These are phyloP conservation scores for Bruguiera parviflora DNA, from an alignment of 345 rosid species.

Conservation along the genomic window DNA sequence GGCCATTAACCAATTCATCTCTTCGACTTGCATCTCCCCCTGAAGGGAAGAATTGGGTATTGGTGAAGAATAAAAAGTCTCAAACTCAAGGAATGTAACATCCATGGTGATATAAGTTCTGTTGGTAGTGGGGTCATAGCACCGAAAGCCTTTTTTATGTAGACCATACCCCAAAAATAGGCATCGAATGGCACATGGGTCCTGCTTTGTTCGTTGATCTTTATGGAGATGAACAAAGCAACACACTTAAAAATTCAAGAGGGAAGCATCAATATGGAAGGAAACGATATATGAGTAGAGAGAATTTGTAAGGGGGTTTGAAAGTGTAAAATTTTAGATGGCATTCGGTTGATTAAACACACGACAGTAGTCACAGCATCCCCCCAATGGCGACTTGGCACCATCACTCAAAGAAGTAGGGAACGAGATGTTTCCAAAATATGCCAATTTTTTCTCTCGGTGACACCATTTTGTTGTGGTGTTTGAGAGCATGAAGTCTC, in stretches of 20 bases:
- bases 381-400: background rate
- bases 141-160: too few relatives aligned
- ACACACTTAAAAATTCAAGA: background rate
- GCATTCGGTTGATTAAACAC: background rate
- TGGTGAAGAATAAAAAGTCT: background rate
- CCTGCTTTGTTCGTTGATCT: background rate
- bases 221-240: background rate
- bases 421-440: background rate
- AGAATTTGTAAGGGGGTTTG: background rate
- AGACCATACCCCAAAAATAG: too few relatives aligned
- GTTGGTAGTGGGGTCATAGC: too few relatives aligned
- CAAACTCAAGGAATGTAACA: background rate
- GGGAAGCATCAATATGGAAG: background rate
- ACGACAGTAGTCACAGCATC: background rate
- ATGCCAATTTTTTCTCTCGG: background rate
- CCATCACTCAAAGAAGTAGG: background rate
- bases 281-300: background rate
- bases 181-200: background rate
- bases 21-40: background rate
- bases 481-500: background rate
- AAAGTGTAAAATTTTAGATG: background rate
- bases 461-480: background rate
- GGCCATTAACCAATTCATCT: background rate
- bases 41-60: background rate
- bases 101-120: background rate